Percentiles rank a stretch among this genome's conserved stretches.
Evolutionary conservation across 805 yeast species (phyloP).

Genomic region (Suhomyces kilbournensis): DNA sequence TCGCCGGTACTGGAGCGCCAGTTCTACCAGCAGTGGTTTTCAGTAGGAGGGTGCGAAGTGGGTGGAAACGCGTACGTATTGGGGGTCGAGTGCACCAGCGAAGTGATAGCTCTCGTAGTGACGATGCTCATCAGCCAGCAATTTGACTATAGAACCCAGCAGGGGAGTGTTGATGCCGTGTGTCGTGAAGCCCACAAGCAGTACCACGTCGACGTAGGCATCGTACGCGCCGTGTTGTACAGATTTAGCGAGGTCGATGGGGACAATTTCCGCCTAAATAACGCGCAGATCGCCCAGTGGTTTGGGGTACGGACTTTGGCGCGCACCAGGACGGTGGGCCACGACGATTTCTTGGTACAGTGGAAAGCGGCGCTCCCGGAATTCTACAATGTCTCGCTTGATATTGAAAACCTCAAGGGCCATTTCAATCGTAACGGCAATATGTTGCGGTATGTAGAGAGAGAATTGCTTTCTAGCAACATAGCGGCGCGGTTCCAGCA

Average conservation of each 20-base stretch:
- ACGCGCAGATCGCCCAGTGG: slow-evolving; percentile 50
- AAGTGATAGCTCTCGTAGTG: slow-evolving; percentile 24
- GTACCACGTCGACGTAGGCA: slow-evolving; percentile 14
- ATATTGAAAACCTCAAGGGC: slow-evolving; percentile 54
- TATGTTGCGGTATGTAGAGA: slow-evolving; percentile 53
- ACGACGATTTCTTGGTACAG: slow-evolving; percentile 59
- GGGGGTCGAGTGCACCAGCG: slow-evolving; percentile 20
- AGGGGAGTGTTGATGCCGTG: slow-evolving; percentile 21
- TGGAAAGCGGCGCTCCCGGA: slow-evolving; percentile 66
- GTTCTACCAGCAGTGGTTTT: slow-evolving; percentile 52
- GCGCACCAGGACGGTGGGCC: slow-evolving; percentile 10
- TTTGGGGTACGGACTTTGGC: slow-evolving; percentile 56
- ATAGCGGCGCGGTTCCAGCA: slow-evolving; percentile 11
- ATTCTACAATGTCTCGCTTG: slow-evolving; percentile 58
- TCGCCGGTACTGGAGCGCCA: slow-evolving; percentile 57
- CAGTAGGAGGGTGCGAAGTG: slow-evolving; percentile 53
- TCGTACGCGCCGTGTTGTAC: slow-evolving; percentile 49
- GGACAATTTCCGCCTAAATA: slow-evolving; percentile 39
- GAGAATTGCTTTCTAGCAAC: slow-evolving; percentile 39
- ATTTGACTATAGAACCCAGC: slow-evolving; percentile 15
- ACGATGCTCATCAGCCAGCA: slow-evolving; percentile 24
- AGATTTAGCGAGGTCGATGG: slow-evolving; percentile 37
- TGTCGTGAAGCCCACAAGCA: slow-evolving; percentile 2
- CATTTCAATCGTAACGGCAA: slow-evolving; percentile 48
- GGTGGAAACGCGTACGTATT: slow-evolving; percentile 42